Base-by-base conservation (phyloP, 805 yeast species). In the Hanseniaspora vineae region DNA sequence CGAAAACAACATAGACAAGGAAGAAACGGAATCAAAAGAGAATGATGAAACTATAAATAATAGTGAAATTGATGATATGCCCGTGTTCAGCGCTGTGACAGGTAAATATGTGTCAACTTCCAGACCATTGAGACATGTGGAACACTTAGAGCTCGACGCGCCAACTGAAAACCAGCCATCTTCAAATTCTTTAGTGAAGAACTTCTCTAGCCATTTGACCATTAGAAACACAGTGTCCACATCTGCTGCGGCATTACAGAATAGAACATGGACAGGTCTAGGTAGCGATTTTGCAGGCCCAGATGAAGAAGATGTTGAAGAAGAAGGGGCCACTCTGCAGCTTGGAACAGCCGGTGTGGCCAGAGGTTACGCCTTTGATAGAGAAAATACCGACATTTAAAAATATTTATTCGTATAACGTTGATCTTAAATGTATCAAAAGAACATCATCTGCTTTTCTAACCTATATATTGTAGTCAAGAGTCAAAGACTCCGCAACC, bases 301-400 rank as follows among this genome's bases (percentile, higher is more conserved):
- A 13, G 68, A 65, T 1, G 70, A 64, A 6, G 71, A 66, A 37
- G 65, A 56, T 31, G 57, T 50, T 31, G 71, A 67, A 46, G 70
- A 67, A 44, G 77, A 73, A n/a, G 96, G 94, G 39, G 95, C 97
- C 0, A 62, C 71, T 0, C 73, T 87, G 0, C 95, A 88, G 58
- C 80, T 81, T 53, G 98, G 98, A 1, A 70, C 81, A 44, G 70
- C 76, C 2, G 98, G 98, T 39, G 77, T 90, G 48, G 98, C 98
- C 2, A 72, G 97, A 54, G 95, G 92, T 2, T 92, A 90, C 57
- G 19, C 31, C 11, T 45, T 40, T 45, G 47, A 45, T 42, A 35
- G 40, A 32, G 42, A 45, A 33, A 45, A 40, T 31, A 31, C 43
- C n/a, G 43, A 31, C 11, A 11, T 20, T 4, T 40, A 40, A 40